Percentiles rank a stretch among this genome's conserved stretches.
Conservation (phyloP, 169 alveolate genomes). For the Eimeria necatrix region DNA sequence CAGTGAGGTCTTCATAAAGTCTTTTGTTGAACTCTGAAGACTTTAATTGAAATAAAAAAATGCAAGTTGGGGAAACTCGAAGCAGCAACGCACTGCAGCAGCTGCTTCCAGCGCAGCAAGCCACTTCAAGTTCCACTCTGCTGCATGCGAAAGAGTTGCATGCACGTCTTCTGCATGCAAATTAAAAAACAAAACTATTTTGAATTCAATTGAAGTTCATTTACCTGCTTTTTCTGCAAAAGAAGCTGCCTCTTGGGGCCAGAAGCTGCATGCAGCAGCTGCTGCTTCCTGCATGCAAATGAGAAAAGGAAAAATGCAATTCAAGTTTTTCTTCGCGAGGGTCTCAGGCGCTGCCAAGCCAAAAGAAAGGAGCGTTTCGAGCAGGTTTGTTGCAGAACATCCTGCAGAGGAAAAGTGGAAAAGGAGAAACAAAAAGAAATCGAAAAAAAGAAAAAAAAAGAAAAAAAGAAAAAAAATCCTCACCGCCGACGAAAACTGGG, state of each 20-base stretch:
- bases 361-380: background rate
- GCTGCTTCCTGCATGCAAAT: background rate
- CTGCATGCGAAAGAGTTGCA: background rate
- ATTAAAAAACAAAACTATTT: too few species aligned
- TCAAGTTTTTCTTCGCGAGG: background rate
- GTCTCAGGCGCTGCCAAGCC: background rate
- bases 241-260: background rate
- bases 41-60: background rate
- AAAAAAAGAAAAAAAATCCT: too few species aligned
- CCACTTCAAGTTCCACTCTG: background rate
- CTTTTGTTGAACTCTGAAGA: conserved; percentile 1
- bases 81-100: background rate
- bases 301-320: background rate
- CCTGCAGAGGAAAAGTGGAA: background rate
- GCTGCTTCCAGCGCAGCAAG: background rate
- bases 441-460: too few species aligned
- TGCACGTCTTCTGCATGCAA: background rate
- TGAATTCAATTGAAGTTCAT: background rate
- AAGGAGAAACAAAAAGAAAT: too few species aligned
- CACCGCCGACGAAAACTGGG: too few species aligned
- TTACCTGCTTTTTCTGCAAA: background rate
- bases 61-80: background rate
- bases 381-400: background rate
- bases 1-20: background rate
- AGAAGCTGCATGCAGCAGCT: background rate